Conservation (phyloP, 306 rosid genomes). For the Acacia crassicarpa region DNA sequence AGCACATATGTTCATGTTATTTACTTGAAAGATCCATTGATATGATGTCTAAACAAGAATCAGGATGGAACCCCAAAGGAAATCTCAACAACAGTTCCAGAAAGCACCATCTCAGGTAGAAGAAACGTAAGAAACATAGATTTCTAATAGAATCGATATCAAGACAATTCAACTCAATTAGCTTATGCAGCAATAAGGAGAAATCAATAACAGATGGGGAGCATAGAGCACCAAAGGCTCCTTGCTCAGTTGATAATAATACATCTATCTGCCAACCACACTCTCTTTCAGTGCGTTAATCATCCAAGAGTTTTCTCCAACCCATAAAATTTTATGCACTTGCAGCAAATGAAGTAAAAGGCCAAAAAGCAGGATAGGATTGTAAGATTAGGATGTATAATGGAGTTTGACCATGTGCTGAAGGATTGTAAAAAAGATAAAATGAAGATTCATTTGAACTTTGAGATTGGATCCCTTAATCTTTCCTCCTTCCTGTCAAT, state of each 20-base stretch:
- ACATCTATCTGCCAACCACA: neutral
- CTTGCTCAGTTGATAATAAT: no score
- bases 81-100: constrained; percentile 72
- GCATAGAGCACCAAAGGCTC: no score
- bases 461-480: neutral
- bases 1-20: constrained; percentile 26
- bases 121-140: constrained; percentile 2
- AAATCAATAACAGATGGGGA: neutral
- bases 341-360: neutral
- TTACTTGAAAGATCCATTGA: constrained; percentile 28
- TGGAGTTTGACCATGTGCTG: neutral
- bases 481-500: neutral
- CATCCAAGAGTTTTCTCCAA: neutral
- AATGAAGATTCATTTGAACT: neutral
- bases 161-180: constrained; percentile 10
- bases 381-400: neutral
- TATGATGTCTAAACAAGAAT: constrained; percentile 22
- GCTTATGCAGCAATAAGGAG: neutral
- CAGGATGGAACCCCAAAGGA: constrained; percentile 56
- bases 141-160: neutral
- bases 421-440: neutral
- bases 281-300: neutral
- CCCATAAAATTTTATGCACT: neutral
- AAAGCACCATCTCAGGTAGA: constrained; percentile 74
- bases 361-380: neutral